These are phyloP conservation scores for Fusarium torulosum DNA, from an alignment of 2,329 filamentous ascomycete species.

Conservation along the genomic window DNA sequence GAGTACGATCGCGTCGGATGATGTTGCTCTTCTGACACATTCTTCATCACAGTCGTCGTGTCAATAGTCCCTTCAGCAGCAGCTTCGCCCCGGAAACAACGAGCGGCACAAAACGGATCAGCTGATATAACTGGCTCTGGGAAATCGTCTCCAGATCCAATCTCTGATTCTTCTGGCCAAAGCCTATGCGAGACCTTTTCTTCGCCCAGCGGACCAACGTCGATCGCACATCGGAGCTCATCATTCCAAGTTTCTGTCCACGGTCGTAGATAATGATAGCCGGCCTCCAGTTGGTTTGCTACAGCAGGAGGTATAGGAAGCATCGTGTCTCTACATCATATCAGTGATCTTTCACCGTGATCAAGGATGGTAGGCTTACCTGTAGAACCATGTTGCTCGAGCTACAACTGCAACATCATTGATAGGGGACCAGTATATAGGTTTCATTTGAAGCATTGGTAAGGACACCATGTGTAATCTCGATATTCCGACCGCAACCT, in stretches of 20 bases:
- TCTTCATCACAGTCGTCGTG: constrained; percentile 47
- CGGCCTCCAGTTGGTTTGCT: constrained; percentile 92
- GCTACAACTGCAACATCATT: constrained; percentile 87
- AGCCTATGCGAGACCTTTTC: constrained; percentile 88
- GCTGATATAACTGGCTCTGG: constrained; percentile 61
- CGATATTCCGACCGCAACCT: constrained; percentile 89
- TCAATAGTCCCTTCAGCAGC: constrained; percentile 66
- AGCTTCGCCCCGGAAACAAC: constrained; percentile 70
- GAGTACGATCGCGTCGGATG: constrained; percentile 71
- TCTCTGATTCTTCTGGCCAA: constrained; percentile 73
- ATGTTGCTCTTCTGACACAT: constrained; percentile 53
- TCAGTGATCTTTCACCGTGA: constrained; percentile 29
- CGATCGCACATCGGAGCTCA: constrained; percentile 88
- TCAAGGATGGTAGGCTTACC: constrained; percentile 54
- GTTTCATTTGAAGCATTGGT: constrained; percentile 87
- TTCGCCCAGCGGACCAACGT: constrained; percentile 90
- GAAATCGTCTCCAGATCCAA: constrained; percentile 33
- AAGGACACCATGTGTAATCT: constrained; percentile 89
- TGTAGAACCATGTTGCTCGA: constrained; percentile 96
- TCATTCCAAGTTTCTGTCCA: constrained; percentile 95
- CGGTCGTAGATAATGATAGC: constrained; percentile 85
- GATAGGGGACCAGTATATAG: constrained; percentile 97
- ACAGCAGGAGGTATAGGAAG: constrained; percentile 85
- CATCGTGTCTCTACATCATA: constrained; percentile 79
- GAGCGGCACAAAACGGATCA: constrained; percentile 70